These are phyloP conservation scores for Umbelopsis sp. DNA, from an alignment of 192 early-diverging fungal genomes.

Conservation along the genomic window DNA sequence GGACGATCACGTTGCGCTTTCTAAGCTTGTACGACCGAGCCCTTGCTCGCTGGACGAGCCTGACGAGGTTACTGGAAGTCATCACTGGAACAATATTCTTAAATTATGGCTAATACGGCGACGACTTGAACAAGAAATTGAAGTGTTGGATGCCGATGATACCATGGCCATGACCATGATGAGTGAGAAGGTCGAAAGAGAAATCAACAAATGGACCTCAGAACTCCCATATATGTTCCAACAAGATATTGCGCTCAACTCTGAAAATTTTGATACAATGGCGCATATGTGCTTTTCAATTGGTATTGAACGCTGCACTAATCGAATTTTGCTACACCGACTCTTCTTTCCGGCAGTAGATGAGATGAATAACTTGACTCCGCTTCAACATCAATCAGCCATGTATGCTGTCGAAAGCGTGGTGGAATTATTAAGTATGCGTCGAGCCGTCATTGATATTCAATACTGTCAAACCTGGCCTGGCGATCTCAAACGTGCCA, in stretches of 20 bases:
- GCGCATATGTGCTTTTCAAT: conserved; percentile 22
- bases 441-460: conserved; percentile 21
- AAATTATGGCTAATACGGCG: conserved; percentile 28
- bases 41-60: conserved; percentile 26
- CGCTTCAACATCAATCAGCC: conserved; percentile 16
- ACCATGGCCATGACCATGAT: background rate
- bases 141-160: conserved; percentile 6
- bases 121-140: conserved; percentile 17
- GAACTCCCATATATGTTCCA: conserved; percentile 21
- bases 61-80: conserved; percentile 26
- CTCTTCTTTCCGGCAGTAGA: conserved; percentile 2
- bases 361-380: conserved; percentile 5
- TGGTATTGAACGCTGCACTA: conserved; percentile 27
- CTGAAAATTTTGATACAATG: conserved; percentile 14
- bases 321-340: conserved; percentile 17
- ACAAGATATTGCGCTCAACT: conserved; percentile 1
- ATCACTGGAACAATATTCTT: conserved; percentile 22
- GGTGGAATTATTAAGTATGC: conserved; percentile 20
- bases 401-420: conserved; percentile 20
- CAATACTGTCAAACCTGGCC: conserved; percentile 30
- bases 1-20: conserved; percentile 21
- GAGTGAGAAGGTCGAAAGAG: background rate
- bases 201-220: background rate
- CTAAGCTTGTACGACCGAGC: conserved; percentile 9
- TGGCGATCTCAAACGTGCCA: conserved; percentile 20